Percentiles rank a stretch among this genome's conserved stretches.
Conservation (phyloP, 1,139 yeast genomes). For the Pneumocystis carinii region DNA sequence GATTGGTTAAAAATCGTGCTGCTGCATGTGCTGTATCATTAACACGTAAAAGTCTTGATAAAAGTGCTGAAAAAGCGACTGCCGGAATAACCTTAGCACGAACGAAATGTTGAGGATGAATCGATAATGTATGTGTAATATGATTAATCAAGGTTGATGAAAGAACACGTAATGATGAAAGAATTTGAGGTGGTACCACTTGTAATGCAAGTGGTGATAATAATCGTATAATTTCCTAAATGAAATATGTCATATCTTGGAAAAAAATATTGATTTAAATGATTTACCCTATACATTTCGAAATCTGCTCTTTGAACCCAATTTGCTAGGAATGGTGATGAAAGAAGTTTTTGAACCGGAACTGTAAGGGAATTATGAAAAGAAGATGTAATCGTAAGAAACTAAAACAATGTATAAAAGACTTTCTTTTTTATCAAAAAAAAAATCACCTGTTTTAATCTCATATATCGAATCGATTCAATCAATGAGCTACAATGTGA, state of each 20-base stretch:
- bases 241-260: no score
- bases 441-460: constrained; percentile 30
- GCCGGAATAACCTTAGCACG: constrained; percentile 42
- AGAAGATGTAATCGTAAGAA: constrained; percentile 38
- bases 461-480: constrained; percentile 55
- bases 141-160: constrained; percentile 22
- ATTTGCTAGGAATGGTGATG: constrained; percentile 33
- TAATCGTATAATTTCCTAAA: constrained; percentile 41
- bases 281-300: constrained; percentile 31
- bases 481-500: constrained; percentile 49
- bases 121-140: constrained; percentile 22
- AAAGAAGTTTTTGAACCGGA: constrained; percentile 48
- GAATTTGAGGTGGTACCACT: constrained; percentile 43
- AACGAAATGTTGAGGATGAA: constrained; percentile 39
- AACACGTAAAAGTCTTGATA: constrained; percentile 44
- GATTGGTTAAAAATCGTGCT: constrained; percentile 34
- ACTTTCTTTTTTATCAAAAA: no score
- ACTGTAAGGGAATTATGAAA: constrained; percentile 49
- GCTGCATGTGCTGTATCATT: constrained; percentile 48
- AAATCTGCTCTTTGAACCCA: constrained; percentile 61
- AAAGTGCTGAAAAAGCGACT: constrained; percentile 39
- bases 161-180: constrained; percentile 25
- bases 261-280: not conserved
- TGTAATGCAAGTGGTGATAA: constrained; percentile 54
- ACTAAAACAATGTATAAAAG: constrained; percentile 18